phyloP scores from a whole-genome alignment of 1,284 basidiomycete species.

The Phylloboletellus chloephorus region DNA sequence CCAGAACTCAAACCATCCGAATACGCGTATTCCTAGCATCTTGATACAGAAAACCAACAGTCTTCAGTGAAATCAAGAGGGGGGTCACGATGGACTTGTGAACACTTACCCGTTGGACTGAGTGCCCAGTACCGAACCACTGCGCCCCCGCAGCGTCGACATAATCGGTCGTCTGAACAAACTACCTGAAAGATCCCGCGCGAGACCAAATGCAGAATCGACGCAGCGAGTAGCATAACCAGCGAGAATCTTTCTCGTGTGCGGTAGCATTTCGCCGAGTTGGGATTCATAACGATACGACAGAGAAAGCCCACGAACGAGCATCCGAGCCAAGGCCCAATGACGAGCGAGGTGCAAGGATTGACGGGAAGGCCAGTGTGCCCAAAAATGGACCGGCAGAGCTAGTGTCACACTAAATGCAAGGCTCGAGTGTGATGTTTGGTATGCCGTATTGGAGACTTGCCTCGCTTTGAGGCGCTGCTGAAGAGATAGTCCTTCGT shows the following conservation, averaged over 20 bases:
- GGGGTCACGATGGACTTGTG: not conserved
- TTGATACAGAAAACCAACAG: conserved; percentile 30
- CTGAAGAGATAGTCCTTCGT: conserved; percentile 17
- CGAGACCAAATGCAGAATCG: conserved; percentile 47
- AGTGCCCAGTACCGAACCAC: conserved; percentile 11
- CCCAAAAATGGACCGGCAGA: conserved; percentile 8
- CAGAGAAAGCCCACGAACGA: conserved; percentile 23
- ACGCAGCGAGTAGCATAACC: conserved; percentile 43
- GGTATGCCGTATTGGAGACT: conserved; percentile 28
- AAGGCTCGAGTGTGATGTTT: not conserved
- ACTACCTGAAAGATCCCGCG: conserved; percentile 28
- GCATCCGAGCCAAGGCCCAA: conserved; percentile 24
- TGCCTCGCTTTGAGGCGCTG: conserved; percentile 30
- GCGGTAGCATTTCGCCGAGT: conserved; percentile 38
- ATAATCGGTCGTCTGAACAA: conserved; percentile 11
- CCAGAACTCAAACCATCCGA: conserved; percentile 37
- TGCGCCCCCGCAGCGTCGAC: conserved; percentile 8
- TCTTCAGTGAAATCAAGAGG: conserved; percentile 2
- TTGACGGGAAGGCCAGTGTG: conserved; percentile 16
- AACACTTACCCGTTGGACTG: conserved; percentile 8
- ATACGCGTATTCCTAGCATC: conserved; percentile 26
- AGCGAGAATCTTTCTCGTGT: conserved; percentile 40
- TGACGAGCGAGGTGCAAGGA: conserved; percentile 23
- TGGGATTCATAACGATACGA: conserved; percentile 34
- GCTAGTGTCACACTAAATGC: conserved; percentile 11